phyloP scores from a whole-genome alignment of 257 asterid species.

The Fraxinus excelsior region DNA sequence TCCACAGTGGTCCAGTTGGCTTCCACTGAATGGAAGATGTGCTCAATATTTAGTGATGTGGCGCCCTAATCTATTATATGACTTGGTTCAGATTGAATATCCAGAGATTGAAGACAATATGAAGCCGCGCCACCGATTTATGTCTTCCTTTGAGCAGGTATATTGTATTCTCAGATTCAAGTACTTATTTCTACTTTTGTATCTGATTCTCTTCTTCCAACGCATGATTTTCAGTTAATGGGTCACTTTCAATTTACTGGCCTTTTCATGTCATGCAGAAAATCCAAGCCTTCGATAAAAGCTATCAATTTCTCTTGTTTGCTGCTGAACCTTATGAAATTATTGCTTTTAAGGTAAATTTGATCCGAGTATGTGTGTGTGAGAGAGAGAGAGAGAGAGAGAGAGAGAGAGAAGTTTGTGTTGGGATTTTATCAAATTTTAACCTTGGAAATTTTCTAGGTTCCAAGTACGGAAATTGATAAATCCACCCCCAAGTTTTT shows the following conservation, averaged over 20 bases:
- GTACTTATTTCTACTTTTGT: neutral
- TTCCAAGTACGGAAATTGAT: too few species aligned
- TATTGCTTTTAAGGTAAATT: conserved; percentile 77
- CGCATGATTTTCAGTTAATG: neutral
- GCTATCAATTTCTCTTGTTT: conserved; percentile 83
- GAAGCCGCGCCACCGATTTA: conserved; percentile 96
- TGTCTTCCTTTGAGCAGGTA: conserved; percentile 99
- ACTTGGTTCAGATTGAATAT: conserved; percentile 78
- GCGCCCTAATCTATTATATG: conserved; percentile 5
- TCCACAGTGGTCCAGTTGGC: neutral
- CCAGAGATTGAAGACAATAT: conserved; percentile 97
- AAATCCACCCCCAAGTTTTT: too few species aligned
- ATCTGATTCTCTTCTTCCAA: conserved; percentile 8
- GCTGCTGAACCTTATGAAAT: conserved; percentile 98
- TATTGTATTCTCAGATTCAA: neutral
- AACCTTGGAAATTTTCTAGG: neutral
- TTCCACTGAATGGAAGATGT: neutral
- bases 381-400: too few species aligned
- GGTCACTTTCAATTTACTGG: conserved; percentile 2
- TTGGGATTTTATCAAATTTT: conserved; percentile 9
- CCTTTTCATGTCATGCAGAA: conserved; percentile 48
- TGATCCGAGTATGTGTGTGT: neutral
- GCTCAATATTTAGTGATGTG: neutral
- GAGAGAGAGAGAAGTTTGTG: neutral
- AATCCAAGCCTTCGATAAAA: conserved; percentile 76